Base-by-base conservation (phyloP, 768 basidiomycete species). In the Mycena crocata region DNA sequence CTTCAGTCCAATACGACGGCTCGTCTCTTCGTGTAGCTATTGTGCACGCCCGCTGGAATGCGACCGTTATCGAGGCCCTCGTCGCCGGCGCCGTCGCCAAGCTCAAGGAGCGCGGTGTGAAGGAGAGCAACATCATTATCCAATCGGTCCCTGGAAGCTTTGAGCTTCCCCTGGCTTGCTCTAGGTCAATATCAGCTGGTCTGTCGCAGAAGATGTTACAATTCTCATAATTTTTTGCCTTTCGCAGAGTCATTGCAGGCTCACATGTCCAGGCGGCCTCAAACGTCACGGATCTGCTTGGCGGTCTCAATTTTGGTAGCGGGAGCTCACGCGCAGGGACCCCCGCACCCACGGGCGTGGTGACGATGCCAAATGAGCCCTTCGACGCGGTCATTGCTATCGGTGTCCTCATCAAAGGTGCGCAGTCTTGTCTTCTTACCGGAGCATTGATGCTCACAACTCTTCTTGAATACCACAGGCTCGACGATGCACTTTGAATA, bases 401-500 rank as follows among this genome's bases (percentile, higher is more conserved):
- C 74, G 98, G 98, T 17, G 95, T 97, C 39, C 90, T 99, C 76
- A 98, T 99, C 85, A 99, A 99, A 78, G 97, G 69, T 28, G 55
- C 52, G 62, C 39, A 40, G 23, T n/a, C 24, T 59, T 19, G 10
- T 40, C 32, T 19, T 10, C 40, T 35, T 35, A 23, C 21, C 37
- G 14, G 17, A 24, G 17, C 3, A 6, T 19, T 48, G 26, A 51
- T 15, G 2, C 39, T 39, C 17, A 37, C 13, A 2, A 54, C 30
- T 37, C 24, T n/a, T n/a, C n/a, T n/a, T n/a, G 24, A 37, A 24
- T 37, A 19, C 10, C 28, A 4, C 40, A 70, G 69, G 98, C 57
- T 85, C 89, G 1, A 99, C 98, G 21, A 98, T 98, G 95, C 98
- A 99, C 82, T 99, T 99, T 79, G 98, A 99, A 79, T 99, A 99